These are phyloP conservation scores for Colletotrichum sp. DNA, from an alignment of 2,329 filamentous ascomycete genomes.

Conservation along the genomic window DNA sequence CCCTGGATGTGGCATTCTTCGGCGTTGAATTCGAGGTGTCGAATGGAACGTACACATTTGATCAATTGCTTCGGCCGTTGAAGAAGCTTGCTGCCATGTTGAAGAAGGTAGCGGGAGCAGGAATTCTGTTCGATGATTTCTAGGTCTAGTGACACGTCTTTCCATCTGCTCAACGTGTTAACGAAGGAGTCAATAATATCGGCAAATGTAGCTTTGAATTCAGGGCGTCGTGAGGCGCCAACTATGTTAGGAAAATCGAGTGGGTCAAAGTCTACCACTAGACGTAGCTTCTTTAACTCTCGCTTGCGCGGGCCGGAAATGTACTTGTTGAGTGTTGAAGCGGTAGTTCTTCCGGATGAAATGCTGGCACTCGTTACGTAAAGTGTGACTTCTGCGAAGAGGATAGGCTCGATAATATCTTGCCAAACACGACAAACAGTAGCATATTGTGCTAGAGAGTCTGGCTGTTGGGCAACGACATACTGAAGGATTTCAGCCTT, in stretches of 20 bases:
- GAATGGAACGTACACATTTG: neutral
- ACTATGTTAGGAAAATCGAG: neutral
- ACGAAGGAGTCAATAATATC: neutral
- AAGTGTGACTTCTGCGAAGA: neutral
- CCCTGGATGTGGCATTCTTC: rapidly evolving
- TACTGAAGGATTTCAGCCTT: neutral
- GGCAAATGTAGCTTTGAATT: neutral
- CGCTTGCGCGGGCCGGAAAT: neutral
- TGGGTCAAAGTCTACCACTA: neutral
- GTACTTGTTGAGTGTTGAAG: neutral
- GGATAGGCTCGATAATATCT: neutral
- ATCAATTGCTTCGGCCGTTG: neutral
- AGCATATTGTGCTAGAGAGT: neutral
- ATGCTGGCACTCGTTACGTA: neutral
- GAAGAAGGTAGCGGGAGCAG: rapidly evolving
- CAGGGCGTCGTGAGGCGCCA: neutral
- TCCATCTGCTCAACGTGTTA: neutral
- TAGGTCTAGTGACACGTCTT: neutral
- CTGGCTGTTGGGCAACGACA: neutral
- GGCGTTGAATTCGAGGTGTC: neutral
- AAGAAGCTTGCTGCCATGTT: neutral
- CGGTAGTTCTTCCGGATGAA: neutral
- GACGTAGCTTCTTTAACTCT: neutral
- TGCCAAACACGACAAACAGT: neutral
- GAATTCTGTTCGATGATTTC: neutral